These are phyloP conservation scores for Pyrenopolyporus hunteri DNA, from an alignment of 495 filamentous ascomycete genomes.

Conservation along the genomic window DNA sequence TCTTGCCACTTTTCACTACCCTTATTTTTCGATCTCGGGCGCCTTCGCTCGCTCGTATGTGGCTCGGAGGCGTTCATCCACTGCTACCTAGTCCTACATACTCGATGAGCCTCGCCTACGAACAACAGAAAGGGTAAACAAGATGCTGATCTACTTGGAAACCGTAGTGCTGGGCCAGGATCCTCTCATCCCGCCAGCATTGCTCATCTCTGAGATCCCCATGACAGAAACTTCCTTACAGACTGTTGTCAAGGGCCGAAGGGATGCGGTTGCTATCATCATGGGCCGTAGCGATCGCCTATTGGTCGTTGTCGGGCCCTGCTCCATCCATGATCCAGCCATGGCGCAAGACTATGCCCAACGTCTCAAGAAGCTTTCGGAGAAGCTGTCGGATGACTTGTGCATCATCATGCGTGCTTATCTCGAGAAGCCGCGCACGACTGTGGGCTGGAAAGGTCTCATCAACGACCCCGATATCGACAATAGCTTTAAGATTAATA, in stretches of 20 bases:
- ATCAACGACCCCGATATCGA: conserved; percentile 99
- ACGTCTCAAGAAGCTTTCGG: conserved; percentile 73
- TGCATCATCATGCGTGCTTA: conserved; percentile 97
- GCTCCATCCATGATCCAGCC: conserved; percentile 94
- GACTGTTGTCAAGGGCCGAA: conserved; percentile 82
- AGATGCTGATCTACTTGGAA: conserved; percentile 41
- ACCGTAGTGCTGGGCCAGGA: conserved; percentile 88
- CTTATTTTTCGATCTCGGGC: conserved; percentile 8
- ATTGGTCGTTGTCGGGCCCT: conserved; percentile 92
- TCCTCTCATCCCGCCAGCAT: conserved; percentile 86
- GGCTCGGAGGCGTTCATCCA: conserved; percentile 15
- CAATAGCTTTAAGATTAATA: conserved; percentile 98
- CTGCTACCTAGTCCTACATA: conserved; percentile 1
- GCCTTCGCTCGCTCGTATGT: conserved; percentile 8
- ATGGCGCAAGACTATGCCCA: conserved; percentile 85
- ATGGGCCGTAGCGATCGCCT: conserved; percentile 81
- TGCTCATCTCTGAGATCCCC: conserved; percentile 88
- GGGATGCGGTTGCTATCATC: conserved; percentile 82
- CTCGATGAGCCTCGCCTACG: neutral
- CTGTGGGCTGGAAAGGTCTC: conserved; percentile 97
- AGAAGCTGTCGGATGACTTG: conserved; percentile 80
- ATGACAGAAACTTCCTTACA: conserved; percentile 66
- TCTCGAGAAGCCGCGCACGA: conserved; percentile 98
- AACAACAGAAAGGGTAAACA: conserved; percentile 3
- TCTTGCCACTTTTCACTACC: neutral